Evolutionary conservation across 306 rosid species (phyloP).

Genomic region (Glycine latifolia): DNA sequence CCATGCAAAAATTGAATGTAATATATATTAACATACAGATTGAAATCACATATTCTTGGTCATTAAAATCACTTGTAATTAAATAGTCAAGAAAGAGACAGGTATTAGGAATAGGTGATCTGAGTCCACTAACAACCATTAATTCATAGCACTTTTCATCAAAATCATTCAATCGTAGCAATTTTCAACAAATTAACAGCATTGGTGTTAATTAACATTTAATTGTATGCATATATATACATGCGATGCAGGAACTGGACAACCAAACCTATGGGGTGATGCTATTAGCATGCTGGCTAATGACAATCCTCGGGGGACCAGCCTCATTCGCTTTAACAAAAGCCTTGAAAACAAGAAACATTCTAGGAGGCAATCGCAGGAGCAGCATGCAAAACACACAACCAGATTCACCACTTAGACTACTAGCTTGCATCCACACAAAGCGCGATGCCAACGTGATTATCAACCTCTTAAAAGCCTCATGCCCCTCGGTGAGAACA

Average conservation of each 20-base stretch:
- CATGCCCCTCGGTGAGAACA: slow-evolving; percentile 44
- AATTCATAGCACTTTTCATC: too few species aligned
- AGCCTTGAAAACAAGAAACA: not conserved
- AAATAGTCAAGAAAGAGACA: not conserved
- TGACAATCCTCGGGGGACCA: slow-evolving; percentile 49
- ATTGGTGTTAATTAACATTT: not conserved
- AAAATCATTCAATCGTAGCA: not conserved
- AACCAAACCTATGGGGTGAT: slow-evolving; percentile 46
- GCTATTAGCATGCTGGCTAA: slow-evolving; percentile 51
- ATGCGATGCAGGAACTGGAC: slow-evolving; percentile 40
- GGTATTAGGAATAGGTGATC: not conserved
- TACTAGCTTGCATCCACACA: slow-evolving; percentile 54
- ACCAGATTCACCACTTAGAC: slow-evolving; percentile 47
- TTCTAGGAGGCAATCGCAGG: not conserved
- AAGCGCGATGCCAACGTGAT: slow-evolving; percentile 44
- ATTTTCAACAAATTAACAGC: not conserved
- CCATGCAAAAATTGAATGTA: not conserved
- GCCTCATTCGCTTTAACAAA: not conserved
- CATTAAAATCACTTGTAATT: not conserved
- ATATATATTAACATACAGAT: not conserved
- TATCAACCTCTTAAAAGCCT: slow-evolving; percentile 47
- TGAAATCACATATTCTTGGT: not conserved
- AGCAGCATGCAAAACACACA: slow-evolving; percentile 38
- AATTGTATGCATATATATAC: not conserved
- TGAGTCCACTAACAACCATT: not conserved